Conservation (phyloP, 2,329 filamentous ascomycete genomes). For the Pleoardoris graminearum region DNA sequence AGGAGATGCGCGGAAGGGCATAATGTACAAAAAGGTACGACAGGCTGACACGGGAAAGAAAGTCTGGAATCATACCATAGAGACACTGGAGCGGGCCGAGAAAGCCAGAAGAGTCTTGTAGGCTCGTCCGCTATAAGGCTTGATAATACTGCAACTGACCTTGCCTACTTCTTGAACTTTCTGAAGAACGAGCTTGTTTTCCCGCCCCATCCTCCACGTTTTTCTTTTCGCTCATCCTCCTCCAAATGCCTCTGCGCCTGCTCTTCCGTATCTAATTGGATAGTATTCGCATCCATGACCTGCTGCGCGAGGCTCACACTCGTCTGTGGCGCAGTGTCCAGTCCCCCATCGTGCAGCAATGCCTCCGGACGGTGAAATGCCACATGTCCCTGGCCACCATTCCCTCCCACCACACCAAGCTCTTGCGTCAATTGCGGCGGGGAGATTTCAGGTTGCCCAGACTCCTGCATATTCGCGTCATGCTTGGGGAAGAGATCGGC, state of each 20-base stretch:
- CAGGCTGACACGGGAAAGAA: not conserved
- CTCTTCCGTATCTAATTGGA: constrained; percentile 49
- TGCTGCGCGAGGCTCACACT: constrained; percentile 56
- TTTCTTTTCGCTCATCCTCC: not conserved
- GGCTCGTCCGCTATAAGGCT: too few relatives aligned
- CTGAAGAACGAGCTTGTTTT: constrained; percentile 11
- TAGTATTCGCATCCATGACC: constrained; percentile 60
- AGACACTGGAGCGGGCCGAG: not conserved
- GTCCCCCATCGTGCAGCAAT: constrained; percentile 9
- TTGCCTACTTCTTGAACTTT: constrained; percentile 9
- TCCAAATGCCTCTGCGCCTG: constrained; percentile 9
- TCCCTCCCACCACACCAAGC: constrained; percentile 13
- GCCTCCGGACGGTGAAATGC: constrained; percentile 6
- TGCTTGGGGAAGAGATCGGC: constrained; percentile 55
- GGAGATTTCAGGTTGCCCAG: constrained; percentile 9
- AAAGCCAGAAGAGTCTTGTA: not conserved
- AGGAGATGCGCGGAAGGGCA: not conserved
- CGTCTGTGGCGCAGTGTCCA: constrained; percentile 37
- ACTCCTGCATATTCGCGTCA: constrained; percentile 37
- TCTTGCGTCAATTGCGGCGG: constrained; percentile 12
- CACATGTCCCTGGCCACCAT: constrained; percentile 7
- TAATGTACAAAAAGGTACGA: not conserved
- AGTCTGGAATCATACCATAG: not conserved
- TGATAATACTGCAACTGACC: not conserved
- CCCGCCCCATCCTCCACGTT: constrained; percentile 3